Conservation (phyloP, 2,329 filamentous ascomycete genomes). For the Phialophora verrucosa region DNA sequence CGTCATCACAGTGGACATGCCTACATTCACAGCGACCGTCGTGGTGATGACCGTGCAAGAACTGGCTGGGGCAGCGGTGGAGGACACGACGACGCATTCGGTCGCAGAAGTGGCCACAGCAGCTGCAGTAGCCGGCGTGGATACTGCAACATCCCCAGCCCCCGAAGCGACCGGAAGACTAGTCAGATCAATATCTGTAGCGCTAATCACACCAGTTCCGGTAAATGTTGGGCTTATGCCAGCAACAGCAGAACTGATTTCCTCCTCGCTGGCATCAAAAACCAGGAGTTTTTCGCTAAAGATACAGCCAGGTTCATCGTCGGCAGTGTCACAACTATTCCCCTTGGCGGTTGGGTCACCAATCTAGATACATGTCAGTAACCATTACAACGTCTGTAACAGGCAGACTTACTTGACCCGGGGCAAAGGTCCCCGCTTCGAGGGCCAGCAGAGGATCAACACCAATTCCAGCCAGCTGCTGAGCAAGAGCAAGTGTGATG, state of each 20-base stretch:
- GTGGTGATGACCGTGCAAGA: constrained; percentile 27
- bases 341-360: constrained; percentile 56
- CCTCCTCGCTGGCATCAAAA: constrained; percentile 58
- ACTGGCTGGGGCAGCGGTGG: constrained; percentile 9
- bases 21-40: constrained; percentile 9
- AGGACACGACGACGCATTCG: constrained; percentile 4
- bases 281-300: constrained; percentile 60
- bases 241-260: constrained; percentile 59
- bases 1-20: constrained; percentile 6
- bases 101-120: constrained; percentile 3
- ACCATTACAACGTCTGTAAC: not conserved
- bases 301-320: constrained; percentile 61
- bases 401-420: constrained; percentile 52
- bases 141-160: constrained; percentile 4
- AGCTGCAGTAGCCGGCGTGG: not conserved
- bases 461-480: constrained; percentile 66
- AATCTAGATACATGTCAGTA: constrained; percentile 41
- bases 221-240: constrained; percentile 38
- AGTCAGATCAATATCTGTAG: constrained; percentile 20
- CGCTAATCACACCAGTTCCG: constrained; percentile 23
- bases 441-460: constrained; percentile 68
- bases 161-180: constrained; percentile 13
- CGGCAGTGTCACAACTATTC: constrained; percentile 59
- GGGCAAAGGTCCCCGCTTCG: constrained; percentile 66
- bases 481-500: constrained; percentile 64